A percentile compares a stretch with the other conserved stretches of the same genome.
These are phyloP conservation scores for Aspergillus caelatus DNA, from an alignment of 2,329 filamentous ascomycete species.

Conservation along the genomic window DNA sequence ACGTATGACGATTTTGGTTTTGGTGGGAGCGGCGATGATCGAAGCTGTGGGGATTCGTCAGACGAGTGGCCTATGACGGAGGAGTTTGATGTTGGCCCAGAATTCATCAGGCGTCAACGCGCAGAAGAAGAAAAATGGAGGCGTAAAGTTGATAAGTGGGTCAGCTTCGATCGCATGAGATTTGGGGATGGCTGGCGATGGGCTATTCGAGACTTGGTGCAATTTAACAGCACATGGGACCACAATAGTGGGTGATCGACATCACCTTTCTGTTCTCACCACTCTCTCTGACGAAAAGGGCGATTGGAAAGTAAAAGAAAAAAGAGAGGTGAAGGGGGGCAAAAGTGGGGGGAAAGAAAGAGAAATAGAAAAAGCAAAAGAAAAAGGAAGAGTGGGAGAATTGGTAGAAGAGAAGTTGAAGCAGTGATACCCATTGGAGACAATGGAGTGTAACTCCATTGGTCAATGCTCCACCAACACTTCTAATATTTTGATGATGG, in stretches of 20 bases:
- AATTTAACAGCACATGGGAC: constrained; percentile 26
- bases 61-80: constrained; percentile 88
- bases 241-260: constrained; percentile 6
- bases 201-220: constrained; percentile 61
- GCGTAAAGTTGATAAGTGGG: constrained; percentile 85
- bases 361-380: neutral
- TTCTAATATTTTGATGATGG: constrained; percentile 1
- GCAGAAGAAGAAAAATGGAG: constrained; percentile 93
- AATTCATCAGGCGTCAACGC: constrained; percentile 84
- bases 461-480: neutral
- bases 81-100: constrained; percentile 95
- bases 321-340: neutral
- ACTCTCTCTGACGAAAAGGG: neutral
- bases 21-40: constrained; percentile 39
- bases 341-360: neutral
- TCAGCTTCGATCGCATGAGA: constrained; percentile 57
- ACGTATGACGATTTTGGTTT: constrained; percentile 30
- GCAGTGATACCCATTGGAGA: constrained; percentile 1
- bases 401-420: neutral
- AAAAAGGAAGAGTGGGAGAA: neutral
- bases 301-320: neutral
- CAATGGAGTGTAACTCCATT: neutral
- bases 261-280: neutral
- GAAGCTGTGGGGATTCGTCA: constrained; percentile 48
- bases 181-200: constrained; percentile 70